Percentiles rank a stretch among this genome's conserved stretches.
Conservation (phyloP, 2,329 filamentous ascomycete species). For the Colletotrichum sidae region DNA sequence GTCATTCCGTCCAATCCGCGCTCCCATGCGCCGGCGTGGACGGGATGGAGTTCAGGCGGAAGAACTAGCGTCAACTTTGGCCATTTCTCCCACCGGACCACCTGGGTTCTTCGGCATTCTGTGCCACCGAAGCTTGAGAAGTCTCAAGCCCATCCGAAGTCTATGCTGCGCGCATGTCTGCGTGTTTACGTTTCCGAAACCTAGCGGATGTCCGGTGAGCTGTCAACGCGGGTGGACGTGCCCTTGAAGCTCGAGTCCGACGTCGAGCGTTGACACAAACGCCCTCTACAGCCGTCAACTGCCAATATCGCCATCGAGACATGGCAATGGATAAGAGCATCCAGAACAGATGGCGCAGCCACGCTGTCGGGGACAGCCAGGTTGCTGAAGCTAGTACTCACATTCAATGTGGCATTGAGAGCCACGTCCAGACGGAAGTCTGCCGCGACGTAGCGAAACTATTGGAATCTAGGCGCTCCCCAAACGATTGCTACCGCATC, state of each 20-base stretch:
- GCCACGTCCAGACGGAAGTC: neutral
- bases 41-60: conserved; percentile 23
- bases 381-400: too few species aligned
- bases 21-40: neutral
- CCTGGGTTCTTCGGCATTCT: neutral
- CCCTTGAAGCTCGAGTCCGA: neutral
- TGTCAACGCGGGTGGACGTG: neutral
- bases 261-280: neutral
- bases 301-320: neutral
- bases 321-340: too few species aligned
- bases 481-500: neutral
- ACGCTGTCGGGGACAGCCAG: too few species aligned
- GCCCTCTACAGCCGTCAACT: conserved; percentile 12
- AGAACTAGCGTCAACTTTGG: conserved; percentile 19
- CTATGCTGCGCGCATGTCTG: neutral
- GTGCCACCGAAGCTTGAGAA: conserved; percentile 18
- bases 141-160: conserved; percentile 14
- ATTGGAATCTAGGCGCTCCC: conserved; percentile 13
- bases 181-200: neutral
- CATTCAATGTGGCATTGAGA: neutral
- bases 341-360: too few species aligned
- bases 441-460: conserved; percentile 10
- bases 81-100: conserved; percentile 2
- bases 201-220: neutral
- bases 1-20: conserved; percentile 21